Percentiles rank a stretch among this genome's conserved stretches.
Evolutionary conservation across 164 flowering plant species (phyloP).

Genomic region (Berberis vulgaris): DNA sequence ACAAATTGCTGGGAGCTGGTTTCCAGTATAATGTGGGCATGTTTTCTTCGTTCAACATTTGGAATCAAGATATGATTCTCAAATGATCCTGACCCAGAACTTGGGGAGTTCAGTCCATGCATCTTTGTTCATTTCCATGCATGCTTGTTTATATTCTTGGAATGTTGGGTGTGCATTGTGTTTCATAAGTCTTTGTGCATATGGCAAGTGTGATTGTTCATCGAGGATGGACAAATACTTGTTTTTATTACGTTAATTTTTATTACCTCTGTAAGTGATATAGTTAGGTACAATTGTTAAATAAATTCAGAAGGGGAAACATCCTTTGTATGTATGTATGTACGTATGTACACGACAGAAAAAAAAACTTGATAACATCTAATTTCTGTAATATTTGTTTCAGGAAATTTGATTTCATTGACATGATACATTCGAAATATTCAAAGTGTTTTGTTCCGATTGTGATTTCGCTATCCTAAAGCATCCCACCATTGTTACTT

Average conservation of each 20-base stretch:
- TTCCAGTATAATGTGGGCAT: slow-evolving; percentile 33
- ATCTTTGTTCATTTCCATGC: background rate
- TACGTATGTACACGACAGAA: too few species aligned
- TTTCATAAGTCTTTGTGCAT: slow-evolving; percentile 1
- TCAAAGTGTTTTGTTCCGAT: too few species aligned
- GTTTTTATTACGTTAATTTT: background rate
- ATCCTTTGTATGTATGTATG: too few species aligned
- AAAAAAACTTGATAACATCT: too few species aligned
- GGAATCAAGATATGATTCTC: slow-evolving; percentile 20
- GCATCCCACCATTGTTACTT: too few species aligned
- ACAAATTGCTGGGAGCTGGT: slow-evolving; percentile 43
- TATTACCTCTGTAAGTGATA: background rate
- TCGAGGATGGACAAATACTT: background rate
- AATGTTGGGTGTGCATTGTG: slow-evolving; percentile 6
- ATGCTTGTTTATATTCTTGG: background rate
- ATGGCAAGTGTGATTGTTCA: slow-evolving; percentile 5
- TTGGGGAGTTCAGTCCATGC: slow-evolving; percentile 7
- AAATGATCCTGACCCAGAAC: slow-evolving; percentile 8
- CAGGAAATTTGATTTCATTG: too few species aligned
- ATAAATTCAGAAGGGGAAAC: background rate
- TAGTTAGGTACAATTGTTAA: background rate
- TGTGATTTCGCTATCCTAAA: too few species aligned
- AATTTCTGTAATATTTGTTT: too few species aligned
- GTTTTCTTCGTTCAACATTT: slow-evolving; percentile 10
- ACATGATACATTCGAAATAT: too few species aligned